These are phyloP conservation scores for Deuterostichococcus epilithicus DNA, from an alignment of 139 green algal genomes.

Conservation along the genomic window DNA sequence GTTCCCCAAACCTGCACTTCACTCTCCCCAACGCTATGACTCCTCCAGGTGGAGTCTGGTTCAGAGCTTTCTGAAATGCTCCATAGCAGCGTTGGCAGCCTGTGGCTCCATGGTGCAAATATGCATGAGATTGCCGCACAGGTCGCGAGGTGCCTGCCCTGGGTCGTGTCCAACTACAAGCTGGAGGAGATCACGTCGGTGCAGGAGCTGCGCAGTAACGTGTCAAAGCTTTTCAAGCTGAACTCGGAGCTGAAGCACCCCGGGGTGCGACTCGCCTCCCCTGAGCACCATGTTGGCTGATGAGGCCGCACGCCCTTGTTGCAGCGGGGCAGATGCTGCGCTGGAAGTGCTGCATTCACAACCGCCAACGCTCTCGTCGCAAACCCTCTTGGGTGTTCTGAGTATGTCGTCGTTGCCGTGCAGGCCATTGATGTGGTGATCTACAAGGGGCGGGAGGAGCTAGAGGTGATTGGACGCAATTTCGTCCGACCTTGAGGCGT, in stretches of 20 bases:
- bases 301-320: not conserved
- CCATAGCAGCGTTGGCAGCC: not conserved
- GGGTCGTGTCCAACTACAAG: conserved; percentile 44
- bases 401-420: not conserved
- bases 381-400: not conserved
- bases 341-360: not conserved
- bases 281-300: not conserved
- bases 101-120: not conserved
- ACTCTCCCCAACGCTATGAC: no score
- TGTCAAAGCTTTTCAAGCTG: conserved; percentile 39
- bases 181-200: conserved; percentile 48
- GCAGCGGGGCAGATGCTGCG: not conserved
- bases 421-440: conserved; percentile 75
- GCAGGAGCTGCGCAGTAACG: conserved; percentile 33
- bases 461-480: conserved; percentile 53
- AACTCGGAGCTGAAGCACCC: conserved; percentile 26
- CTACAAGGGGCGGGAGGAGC: conserved; percentile 82
- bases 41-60: not conserved
- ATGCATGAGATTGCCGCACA: no score
- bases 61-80: not conserved
- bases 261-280: not conserved
- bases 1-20: no score
- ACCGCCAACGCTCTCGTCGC: not conserved
- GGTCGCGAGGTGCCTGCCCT: conserved; percentile 45
- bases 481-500: not conserved